A percentile compares a stretch with the other conserved stretches of the same genome.
phyloP scores from a whole-genome alignment of 129 eudicot species.

The Flaveria trinervia region DNA sequence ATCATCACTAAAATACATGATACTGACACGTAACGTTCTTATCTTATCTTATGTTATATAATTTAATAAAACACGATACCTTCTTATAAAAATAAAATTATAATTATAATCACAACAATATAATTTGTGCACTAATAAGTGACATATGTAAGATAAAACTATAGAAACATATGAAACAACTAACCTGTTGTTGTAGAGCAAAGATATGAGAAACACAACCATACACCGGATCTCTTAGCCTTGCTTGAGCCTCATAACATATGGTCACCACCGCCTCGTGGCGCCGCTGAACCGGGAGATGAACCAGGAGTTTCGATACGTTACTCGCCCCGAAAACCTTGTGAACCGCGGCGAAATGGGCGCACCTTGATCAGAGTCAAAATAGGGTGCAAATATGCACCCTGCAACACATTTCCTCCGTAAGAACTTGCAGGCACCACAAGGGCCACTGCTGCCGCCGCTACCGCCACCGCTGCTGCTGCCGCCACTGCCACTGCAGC shows the following conservation, averaged over 20 bases:
- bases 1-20: neutral
- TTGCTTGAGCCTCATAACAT: conserved; percentile 62
- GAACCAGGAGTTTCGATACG: conserved; percentile 49
- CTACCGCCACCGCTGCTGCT: conserved; percentile 22
- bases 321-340: conserved; percentile 63
- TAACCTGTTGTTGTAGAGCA: conserved; percentile 72
- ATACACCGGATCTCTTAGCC: conserved; percentile 58
- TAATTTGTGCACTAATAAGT: conserved; percentile 4
- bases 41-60: conserved; percentile 8
- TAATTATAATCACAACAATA: neutral
- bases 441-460: conserved; percentile 40
- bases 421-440: conserved; percentile 72
- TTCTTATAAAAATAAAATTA: neutral
- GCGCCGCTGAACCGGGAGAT: conserved; percentile 49
- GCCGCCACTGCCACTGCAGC: conserved; percentile 22
- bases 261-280: conserved; percentile 61
- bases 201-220: conserved; percentile 68
- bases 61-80: conserved; percentile 4
- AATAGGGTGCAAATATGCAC: conserved; percentile 65
- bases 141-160: neutral
- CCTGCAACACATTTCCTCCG: conserved; percentile 60
- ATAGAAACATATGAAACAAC: neutral
- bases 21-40: conserved; percentile 26
- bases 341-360: conserved; percentile 58
- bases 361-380: conserved; percentile 61